Evolutionary conservation across 1,284 basidiomycete genomes (phyloP).

Genomic region (Marasmius fiardii): DNA sequence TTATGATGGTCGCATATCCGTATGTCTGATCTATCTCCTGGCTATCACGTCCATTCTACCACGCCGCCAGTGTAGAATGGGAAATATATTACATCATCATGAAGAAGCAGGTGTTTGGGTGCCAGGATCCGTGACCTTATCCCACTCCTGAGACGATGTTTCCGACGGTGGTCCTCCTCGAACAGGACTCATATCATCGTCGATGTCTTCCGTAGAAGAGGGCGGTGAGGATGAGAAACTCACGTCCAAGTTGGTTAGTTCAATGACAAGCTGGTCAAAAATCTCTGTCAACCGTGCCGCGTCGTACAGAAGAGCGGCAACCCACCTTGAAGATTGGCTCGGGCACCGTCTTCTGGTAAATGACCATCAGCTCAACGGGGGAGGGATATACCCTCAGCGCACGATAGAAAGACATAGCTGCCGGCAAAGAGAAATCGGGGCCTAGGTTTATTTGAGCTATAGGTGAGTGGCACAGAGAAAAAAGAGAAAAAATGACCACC

Average conservation of each 20-base stretch:
- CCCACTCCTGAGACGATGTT: slow-evolving; percentile 84
- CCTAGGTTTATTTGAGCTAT: slow-evolving; percentile 42
- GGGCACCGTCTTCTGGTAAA: slow-evolving; percentile 92
- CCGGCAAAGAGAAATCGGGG: slow-evolving; percentile 70
- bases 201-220: slow-evolving; percentile 27
- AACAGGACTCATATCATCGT: slow-evolving; percentile 53
- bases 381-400: slow-evolving; percentile 94
- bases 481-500: slow-evolving; percentile 45
- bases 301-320: slow-evolving; percentile 6
- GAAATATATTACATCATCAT: slow-evolving; percentile 17
- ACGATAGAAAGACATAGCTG: slow-evolving; percentile 90
- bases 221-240: slow-evolving; percentile 53
- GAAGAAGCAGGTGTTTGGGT: slow-evolving; percentile 44
- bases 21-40: slow-evolving; percentile 6
- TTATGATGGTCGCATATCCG: slow-evolving; percentile 11
- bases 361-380: slow-evolving; percentile 87
- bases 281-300: slow-evolving; percentile 9
- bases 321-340: slow-evolving; percentile 80
- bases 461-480: not conserved
- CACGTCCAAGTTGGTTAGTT: slow-evolving; percentile 86
- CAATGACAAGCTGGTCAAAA: slow-evolving; percentile 69
- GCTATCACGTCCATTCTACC: not conserved
- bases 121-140: slow-evolving; percentile 72
- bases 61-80: slow-evolving; percentile 8
- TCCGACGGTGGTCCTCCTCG: slow-evolving; percentile 71